Evolutionary conservation across 331 rosid species (phyloP).

Genomic region (Prunus yedoensis): DNA sequence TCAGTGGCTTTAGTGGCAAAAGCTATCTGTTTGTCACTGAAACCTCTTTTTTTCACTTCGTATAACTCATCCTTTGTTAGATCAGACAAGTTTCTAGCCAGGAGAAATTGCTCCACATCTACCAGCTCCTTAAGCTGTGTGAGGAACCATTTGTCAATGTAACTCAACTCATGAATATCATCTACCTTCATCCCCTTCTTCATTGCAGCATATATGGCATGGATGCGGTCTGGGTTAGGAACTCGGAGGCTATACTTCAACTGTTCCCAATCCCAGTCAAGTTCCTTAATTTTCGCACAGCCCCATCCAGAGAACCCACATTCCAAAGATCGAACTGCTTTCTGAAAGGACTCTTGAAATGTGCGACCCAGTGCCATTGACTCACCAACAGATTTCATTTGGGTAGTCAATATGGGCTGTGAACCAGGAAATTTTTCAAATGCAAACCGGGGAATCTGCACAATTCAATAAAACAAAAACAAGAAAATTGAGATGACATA

Average conservation of each 20-base stretch:
- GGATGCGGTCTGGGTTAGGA: slow-evolving; percentile 91
- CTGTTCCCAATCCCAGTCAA: slow-evolving; percentile 84
- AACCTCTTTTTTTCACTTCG: slow-evolving; percentile 94
- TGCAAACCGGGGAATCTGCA: slow-evolving; percentile 98
- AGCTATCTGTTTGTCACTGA: slow-evolving; percentile 93
- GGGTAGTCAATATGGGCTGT: slow-evolving; percentile 88
- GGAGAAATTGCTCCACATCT: slow-evolving; percentile 79
- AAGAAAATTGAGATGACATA: not conserved
- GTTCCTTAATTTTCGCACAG: slow-evolving; percentile 72
- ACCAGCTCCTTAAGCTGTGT: slow-evolving; percentile 84
- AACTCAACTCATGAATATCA: slow-evolving; percentile 77
- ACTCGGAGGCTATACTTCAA: slow-evolving; percentile 88
- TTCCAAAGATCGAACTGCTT: slow-evolving; percentile 90
- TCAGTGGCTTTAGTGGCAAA: slow-evolving; percentile 87
- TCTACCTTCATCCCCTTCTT: slow-evolving; percentile 89
- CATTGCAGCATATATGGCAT: slow-evolving; percentile 89
- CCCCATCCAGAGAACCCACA: slow-evolving; percentile 92
- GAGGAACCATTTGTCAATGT: slow-evolving; percentile 92
- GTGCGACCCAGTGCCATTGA: slow-evolving; percentile 93
- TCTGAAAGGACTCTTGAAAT: slow-evolving; percentile 96
- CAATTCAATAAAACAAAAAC: slow-evolving; percentile 13
- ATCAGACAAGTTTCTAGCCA: slow-evolving; percentile 49
- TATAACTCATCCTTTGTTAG: slow-evolving; percentile 69
- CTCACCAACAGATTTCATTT: slow-evolving; percentile 98
- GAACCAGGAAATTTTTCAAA: slow-evolving; percentile 98